Evolutionary conservation across 371 early-diverging fungal species (phyloP), one percentile per base, ranked within the genome.

Genomic region (Mucor saturninus): DNA sequence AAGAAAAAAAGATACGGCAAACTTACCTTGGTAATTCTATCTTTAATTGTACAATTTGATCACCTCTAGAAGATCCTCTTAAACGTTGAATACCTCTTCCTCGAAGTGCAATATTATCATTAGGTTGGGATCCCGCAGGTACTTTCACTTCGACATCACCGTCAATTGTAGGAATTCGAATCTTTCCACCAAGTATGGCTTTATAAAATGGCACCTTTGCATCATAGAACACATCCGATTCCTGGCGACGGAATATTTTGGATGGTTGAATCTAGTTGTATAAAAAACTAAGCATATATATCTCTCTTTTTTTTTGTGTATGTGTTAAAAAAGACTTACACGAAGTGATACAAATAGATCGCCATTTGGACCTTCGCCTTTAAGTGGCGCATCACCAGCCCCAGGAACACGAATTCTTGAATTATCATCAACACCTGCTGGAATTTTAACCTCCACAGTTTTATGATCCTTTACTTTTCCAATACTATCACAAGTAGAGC

Each of bases 71-170:
- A 10, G 72, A 70, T 11, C 73, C 66, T 46, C 81, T 80, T 45
- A 91, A 56, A 35, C 84, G 75, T 54, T 77, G 75, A 28, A 92
- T 86, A 45, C 98, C 98, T 26, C 91, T 85, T 28, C 81, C 80
- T 59, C 89, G 80, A 66, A 97, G 73, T 8, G 87, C 76, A 61
- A 89, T 88, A 54, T 84, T 80, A 38, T 95, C 96, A 15, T 88
- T 90, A 1, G 95, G 94, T 68, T 97, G 98, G 7, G 92, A 84
- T 21, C 95, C 96, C 8, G 90, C 62, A 6, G 89, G 90, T 29
- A 97, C 71, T 57, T 86, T 91, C 37, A 97, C 72, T 42, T 96
- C 96, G 0, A 96, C 93, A 58, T 95, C 92, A 42, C 98, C 97
- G 69, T 93, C 93, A 10, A 96, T 81, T 2, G 97, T 96, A 4